A percentile compares a stretch with the other conserved stretches of the same genome.
Conservation (phyloP, 2,329 filamentous ascomycete species). For the Trichoderma pleuroti region DNA sequence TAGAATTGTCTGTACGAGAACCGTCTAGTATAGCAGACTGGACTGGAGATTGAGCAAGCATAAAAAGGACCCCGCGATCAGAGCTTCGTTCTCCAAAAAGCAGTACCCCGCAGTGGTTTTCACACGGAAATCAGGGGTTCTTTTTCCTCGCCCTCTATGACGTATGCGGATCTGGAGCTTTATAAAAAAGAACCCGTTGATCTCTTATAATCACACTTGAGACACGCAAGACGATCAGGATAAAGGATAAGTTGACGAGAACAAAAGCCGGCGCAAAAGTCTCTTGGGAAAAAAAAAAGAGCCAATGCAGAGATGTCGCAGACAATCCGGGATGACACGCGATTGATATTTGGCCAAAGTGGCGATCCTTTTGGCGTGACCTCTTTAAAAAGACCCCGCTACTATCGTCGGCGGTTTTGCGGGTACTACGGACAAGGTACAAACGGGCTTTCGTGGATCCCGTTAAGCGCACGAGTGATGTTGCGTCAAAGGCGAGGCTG, state of each 20-base stretch:
- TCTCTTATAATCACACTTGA: neutral
- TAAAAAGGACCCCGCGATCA: neutral
- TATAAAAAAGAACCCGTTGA: neutral
- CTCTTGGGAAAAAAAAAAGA: neutral
- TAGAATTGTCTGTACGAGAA: neutral
- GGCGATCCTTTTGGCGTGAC: constrained; percentile 4
- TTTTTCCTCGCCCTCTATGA: neutral
- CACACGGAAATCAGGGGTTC: constrained; percentile 3
- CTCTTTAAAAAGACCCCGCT: neutral
- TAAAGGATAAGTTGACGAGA: neutral
- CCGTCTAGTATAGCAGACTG: neutral
- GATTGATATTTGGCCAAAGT: neutral
- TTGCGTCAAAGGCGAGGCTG: neutral
- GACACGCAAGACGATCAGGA: neutral
- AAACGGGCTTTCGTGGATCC: neutral
- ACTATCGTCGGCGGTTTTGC: constrained; percentile 18
- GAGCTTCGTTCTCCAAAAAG: neutral
- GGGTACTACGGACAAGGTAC: neutral
- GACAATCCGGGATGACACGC: neutral
- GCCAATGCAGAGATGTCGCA: neutral
- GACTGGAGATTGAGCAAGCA: neutral
- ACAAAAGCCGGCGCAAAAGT: neutral
- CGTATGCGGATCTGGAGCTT: neutral
- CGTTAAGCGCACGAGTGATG: constrained; percentile 17
- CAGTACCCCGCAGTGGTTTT: constrained; percentile 11